Evolutionary conservation across 768 basidiomycete species (phyloP).

Genomic region (Neoboletus brunneissimus): DNA sequence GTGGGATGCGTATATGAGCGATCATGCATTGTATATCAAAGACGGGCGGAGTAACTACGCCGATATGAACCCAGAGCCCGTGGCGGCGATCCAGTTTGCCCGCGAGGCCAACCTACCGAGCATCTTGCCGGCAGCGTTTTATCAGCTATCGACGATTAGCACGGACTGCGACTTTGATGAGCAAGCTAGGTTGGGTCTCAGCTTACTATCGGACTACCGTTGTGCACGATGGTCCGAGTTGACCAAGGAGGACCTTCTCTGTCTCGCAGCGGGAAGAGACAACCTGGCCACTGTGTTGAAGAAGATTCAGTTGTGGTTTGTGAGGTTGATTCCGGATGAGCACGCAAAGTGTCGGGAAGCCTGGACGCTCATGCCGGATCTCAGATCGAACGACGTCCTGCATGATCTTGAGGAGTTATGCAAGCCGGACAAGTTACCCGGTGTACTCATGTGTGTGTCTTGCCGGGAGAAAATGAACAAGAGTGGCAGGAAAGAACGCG

Average conservation of each 20-base stretch:
- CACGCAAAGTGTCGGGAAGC: background rate
- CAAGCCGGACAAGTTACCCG: background rate
- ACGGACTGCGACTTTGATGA: background rate
- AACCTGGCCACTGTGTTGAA: accelerated
- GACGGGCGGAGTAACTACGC: background rate
- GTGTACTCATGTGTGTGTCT: background rate
- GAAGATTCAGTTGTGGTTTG: background rate
- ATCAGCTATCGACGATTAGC: background rate
- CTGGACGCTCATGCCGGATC: background rate
- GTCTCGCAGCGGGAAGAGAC: background rate
- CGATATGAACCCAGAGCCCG: background rate
- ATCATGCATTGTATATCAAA: background rate
- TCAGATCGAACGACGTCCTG: background rate
- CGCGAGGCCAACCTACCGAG: background rate
- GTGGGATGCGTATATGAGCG: background rate
- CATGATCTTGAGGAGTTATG: background rate
- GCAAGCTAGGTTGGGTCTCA: background rate
- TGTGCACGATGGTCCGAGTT: background rate
- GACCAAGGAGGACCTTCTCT: background rate
- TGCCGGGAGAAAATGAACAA: background rate
- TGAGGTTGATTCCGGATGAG: background rate
- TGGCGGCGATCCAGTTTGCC: background rate
- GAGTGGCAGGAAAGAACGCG: background rate
- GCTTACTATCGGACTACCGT: background rate
- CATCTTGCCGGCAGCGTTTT: background rate